Evolutionary conservation across 495 filamentous ascomycete species (phyloP), one percentile per base, ranked within the genome.

Genomic region (Aspergillus affinis): DNA sequence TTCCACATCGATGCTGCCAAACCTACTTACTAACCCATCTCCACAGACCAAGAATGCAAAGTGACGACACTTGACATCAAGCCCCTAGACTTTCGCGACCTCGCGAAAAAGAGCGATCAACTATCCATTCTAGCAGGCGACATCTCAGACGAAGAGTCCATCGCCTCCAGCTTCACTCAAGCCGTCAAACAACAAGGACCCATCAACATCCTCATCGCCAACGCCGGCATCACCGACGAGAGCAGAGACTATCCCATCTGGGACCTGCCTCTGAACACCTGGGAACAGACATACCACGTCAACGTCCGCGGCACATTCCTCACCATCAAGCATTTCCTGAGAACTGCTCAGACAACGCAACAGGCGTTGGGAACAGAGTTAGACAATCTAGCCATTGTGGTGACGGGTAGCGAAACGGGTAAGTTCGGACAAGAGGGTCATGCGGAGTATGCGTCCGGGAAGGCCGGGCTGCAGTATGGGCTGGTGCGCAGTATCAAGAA

Each of bases 241-340:
- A 68, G 63, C 21, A 62, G 66, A 51, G 59, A 72, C 13, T 76
- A 76, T 49, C 77, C 73, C 3, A 81, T 86, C 52, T 86, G 82
- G 82, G 73, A 82, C n/a, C 68, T 84, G 32, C 75, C 79, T 2
- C 53, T 80, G 13, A 75, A 78, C 5, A 66, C 75, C 2, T 85
- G 81, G 82, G 80, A 84, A 48, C 75, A 77, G 63, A 78, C 74
- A 0, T 82, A 84, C 64, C 69, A 67, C 13, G 70, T 68, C 32
- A 84, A 84, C 57, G 69, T 79, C 15, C 78, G 78, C 18, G 81
- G 81, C 7, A 82, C 81, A 6, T 85, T 84, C 62, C 72, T 86
- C 0, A 81, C 81, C 23, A 82, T 85, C 62, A 86, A 86, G 58
- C 77, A 83, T 56, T 85, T 84, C 70, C 72, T 86, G 9, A 72